phyloP scores from a whole-genome alignment of 495 filamentous ascomycete species.

The Penicillium cinerascens region DNA sequence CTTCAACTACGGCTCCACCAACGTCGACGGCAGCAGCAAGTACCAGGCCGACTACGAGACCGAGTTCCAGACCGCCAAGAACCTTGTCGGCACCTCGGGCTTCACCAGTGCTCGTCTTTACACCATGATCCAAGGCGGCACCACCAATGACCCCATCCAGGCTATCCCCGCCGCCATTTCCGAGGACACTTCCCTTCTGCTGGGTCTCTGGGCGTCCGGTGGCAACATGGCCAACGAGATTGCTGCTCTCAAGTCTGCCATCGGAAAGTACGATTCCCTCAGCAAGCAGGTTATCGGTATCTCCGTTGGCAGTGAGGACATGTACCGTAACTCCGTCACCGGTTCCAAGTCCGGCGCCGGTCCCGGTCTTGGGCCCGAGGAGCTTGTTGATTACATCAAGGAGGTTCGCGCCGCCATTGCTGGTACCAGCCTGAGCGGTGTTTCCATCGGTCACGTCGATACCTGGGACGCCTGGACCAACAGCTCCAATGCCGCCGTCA shows the following conservation, averaged over 20 bases:
- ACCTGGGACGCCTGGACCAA: constrained; percentile 89
- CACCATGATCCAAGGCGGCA: constrained; percentile 59
- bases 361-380: constrained; percentile 54
- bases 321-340: constrained; percentile 72
- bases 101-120: constrained; percentile 72
- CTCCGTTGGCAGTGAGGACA: constrained; percentile 86
- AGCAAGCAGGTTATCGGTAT: constrained; percentile 70
- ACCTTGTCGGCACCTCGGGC: constrained; percentile 63
- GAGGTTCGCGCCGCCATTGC: constrained; percentile 56
- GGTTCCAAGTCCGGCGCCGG: constrained; percentile 52
- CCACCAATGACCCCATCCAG: constrained; percentile 56
- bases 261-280: constrained; percentile 57
- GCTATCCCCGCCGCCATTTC: constrained; percentile 79
- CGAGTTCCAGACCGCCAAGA: constrained; percentile 67
- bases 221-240: constrained; percentile 69
- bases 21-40: constrained; percentile 60
- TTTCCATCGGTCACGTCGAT: constrained; percentile 80
- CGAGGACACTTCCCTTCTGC: constrained; percentile 65
- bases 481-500: constrained; percentile 64
- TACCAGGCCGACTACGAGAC: constrained; percentile 61
- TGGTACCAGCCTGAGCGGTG: constrained; percentile 52
- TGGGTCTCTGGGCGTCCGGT: constrained; percentile 75
- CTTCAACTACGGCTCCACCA: constrained; percentile 77
- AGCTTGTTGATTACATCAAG: constrained; percentile 62
- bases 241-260: constrained; percentile 60